Evolutionary conservation across 2,329 filamentous ascomycete genomes (phyloP).

Genomic region (Fusarium secorum): DNA sequence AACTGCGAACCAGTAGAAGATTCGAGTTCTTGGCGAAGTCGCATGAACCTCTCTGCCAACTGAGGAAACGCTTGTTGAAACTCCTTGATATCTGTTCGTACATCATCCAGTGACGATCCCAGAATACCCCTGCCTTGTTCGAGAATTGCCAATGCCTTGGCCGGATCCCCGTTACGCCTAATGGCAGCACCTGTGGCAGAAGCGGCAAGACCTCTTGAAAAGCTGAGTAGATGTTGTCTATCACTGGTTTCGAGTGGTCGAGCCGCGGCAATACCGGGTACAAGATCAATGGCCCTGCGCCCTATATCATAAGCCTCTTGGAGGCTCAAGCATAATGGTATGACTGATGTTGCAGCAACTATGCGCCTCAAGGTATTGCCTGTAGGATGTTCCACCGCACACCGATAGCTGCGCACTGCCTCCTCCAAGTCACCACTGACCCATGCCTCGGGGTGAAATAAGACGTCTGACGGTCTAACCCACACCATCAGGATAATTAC

Average conservation of each 20-base stretch:
- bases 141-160: not conserved
- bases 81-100: not conserved
- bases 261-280: not conserved
- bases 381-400: not conserved
- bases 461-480: no score
- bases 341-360: not conserved
- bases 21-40: not conserved
- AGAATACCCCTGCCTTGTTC: not conserved
- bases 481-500: no score
- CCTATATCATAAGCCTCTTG: not conserved
- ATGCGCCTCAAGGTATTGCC: not conserved
- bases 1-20: not conserved
- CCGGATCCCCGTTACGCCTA: not conserved
- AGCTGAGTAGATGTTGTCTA: not conserved
- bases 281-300: not conserved
- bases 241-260: not conserved
- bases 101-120: not conserved
- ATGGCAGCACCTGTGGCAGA: not conserved
- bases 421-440: rapidly evolving
- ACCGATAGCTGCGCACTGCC: not conserved
- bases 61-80: not conserved
- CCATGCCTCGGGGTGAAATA: no score
- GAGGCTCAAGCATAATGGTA: not conserved
- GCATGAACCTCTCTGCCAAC: not conserved
- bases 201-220: not conserved